Conservation (phyloP, 1,284 basidiomycete species). For the Irpex lacteus region DNA sequence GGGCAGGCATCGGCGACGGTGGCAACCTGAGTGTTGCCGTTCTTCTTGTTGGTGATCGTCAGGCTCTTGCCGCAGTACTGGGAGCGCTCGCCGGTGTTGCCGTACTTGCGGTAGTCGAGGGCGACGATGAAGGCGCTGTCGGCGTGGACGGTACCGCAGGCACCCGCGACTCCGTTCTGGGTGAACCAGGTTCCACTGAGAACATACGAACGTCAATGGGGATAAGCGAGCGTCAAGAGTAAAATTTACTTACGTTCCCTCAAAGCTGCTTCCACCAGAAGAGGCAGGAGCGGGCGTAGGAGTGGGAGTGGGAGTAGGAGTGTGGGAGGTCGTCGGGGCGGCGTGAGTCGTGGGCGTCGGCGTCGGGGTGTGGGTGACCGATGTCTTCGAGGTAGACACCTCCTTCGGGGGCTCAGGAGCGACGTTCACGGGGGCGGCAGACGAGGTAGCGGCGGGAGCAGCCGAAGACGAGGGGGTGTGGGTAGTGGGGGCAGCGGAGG, state of each 20-base stretch:
- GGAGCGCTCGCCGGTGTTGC: slow-evolving; percentile 44
- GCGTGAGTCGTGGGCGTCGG: slow-evolving; percentile 13
- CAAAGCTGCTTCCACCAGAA: background rate
- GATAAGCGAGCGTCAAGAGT: background rate
- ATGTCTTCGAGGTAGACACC: slow-evolving; percentile 3
- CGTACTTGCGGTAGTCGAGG: slow-evolving; percentile 50
- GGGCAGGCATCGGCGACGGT: slow-evolving; percentile 82
- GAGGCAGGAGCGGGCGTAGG: slow-evolving; percentile 9
- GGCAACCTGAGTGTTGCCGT: slow-evolving; percentile 58
- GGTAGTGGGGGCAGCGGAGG: slow-evolving; percentile 10
- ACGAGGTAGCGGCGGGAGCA: slow-evolving; percentile 3
- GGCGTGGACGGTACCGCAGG: slow-evolving; percentile 66
- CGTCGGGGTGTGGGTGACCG: slow-evolving; percentile 2
- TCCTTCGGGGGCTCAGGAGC: slow-evolving; percentile 5
- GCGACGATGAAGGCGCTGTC: slow-evolving; percentile 75
- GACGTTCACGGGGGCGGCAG: slow-evolving; percentile 11
- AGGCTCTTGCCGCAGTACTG: slow-evolving; percentile 66
- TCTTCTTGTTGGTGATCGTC: slow-evolving; percentile 58
- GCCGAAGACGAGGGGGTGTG: slow-evolving; percentile 15
- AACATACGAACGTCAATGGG: slow-evolving; percentile 6
- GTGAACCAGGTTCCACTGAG: slow-evolving; percentile 33
- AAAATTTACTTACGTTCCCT: slow-evolving; percentile 43
- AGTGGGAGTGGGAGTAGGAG: slow-evolving; percentile 20
- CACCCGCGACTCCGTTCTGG: slow-evolving; percentile 68
- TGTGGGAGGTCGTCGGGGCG: slow-evolving; percentile 9